phyloP scores from a whole-genome alignment of 2,329 filamentous ascomycete species.

The Neofusicoccum umdonicola region DNA sequence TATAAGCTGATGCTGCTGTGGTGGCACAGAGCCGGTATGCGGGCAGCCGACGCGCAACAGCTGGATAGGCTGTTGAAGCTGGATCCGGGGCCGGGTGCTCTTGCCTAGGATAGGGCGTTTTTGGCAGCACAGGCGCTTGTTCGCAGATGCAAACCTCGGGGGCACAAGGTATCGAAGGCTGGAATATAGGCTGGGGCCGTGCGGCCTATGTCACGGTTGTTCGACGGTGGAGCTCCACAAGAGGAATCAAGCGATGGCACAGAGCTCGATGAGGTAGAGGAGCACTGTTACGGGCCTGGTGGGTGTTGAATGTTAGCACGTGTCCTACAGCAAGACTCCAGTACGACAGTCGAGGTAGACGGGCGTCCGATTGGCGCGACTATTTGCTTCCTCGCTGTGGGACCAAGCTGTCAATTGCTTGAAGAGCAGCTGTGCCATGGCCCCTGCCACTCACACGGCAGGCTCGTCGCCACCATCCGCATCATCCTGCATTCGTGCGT shows the following conservation, averaged over 20 bases:
- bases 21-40: constrained; percentile 24
- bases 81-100: constrained; percentile 22
- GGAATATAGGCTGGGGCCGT: not conserved
- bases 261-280: constrained; percentile 25
- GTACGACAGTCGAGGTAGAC: constrained; percentile 28
- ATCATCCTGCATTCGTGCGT: not conserved
- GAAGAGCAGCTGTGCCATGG: constrained; percentile 24
- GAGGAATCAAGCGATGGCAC: constrained; percentile 29
- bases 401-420: constrained; percentile 38
- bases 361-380: constrained; percentile 28
- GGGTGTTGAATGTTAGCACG: constrained; percentile 38
- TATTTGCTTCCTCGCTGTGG: constrained; percentile 31
- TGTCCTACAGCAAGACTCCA: constrained; percentile 27
- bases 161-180: constrained; percentile 9
- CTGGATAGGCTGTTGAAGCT: constrained; percentile 19
- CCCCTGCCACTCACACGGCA: constrained; percentile 5
- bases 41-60: constrained; percentile 23
- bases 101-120: constrained; percentile 18
- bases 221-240: constrained; percentile 22
- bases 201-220: not conserved
- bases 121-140: constrained; percentile 23
- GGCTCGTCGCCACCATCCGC: not conserved
- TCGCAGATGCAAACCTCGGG: constrained; percentile 27
- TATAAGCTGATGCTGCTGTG: constrained; percentile 21
- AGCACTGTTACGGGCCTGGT: constrained; percentile 21